Conservation (phyloP, 306 rosid genomes). For the Quercus aquifolioides region DNA sequence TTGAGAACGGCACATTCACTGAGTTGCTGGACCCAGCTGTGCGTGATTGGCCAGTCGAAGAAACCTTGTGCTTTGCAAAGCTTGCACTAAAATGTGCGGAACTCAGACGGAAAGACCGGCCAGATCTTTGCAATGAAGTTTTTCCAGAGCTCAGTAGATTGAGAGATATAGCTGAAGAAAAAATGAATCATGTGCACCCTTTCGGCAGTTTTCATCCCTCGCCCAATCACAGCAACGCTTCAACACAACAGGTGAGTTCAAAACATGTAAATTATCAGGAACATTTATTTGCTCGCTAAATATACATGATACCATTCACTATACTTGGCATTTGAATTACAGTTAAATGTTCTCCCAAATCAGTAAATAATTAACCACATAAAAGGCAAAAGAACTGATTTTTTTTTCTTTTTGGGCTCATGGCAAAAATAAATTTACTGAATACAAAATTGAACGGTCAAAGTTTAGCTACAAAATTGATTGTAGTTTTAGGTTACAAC, state of each 20-base stretch:
- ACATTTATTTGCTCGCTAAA: background rate
- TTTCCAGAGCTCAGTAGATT: constrained; percentile 58
- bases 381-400: background rate
- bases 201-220: constrained; percentile 15
- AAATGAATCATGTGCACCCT: constrained; percentile 15
- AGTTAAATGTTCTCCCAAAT: background rate
- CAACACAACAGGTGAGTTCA: constrained; percentile 49
- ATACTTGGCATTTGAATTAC: background rate
- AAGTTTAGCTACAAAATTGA: no score
- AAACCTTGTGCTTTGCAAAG: constrained; percentile 51
- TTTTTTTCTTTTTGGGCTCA: background rate
- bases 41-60: constrained; percentile 64
- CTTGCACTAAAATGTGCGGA: constrained; percentile 67
- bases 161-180: constrained; percentile 58
- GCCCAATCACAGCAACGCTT: constrained; percentile 21
- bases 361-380: background rate
- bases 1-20: constrained; percentile 46
- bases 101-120: constrained; percentile 88
- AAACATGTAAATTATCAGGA: background rate
- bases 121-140: constrained; percentile 56
- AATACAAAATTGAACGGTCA: background rate
- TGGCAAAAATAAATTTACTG: background rate
- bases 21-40: constrained; percentile 66
- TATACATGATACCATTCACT: background rate
- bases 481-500: no score